These are phyloP conservation scores for Cercospora berteroae DNA, from an alignment of 2,329 filamentous ascomycete genomes.

Conservation along the genomic window DNA sequence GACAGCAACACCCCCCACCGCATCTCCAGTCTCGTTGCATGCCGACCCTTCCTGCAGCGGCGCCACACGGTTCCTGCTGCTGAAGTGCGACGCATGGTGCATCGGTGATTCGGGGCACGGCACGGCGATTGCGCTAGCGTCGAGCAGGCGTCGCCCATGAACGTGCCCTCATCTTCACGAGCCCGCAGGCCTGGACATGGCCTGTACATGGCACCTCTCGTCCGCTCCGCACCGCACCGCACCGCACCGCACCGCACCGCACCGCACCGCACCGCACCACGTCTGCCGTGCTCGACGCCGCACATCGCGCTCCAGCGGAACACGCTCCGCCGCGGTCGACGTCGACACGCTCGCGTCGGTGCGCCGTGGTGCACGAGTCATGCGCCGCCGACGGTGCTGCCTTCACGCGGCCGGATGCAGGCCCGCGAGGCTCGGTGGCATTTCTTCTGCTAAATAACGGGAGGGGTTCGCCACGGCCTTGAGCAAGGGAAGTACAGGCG, in stretches of 20 bases:
- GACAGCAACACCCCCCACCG: neutral
- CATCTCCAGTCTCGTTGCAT: neutral
- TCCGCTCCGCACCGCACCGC: neutral
- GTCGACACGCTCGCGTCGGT: neutral
- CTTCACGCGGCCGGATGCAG: too few species aligned
- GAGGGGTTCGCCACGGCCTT: neutral
- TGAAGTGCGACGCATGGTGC: neutral
- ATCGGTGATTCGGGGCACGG: neutral
- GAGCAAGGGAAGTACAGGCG: neutral
- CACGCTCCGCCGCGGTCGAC: neutral
- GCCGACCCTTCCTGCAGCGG: neutral
- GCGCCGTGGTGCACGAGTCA: neutral
- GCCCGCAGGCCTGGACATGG: neutral
- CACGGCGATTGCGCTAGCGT: neutral
- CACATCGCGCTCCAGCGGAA: neutral
- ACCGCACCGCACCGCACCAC: neutral
- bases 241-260: neutral
- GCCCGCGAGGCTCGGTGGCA: neutral
- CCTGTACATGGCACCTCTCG: neutral
- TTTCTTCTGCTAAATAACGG: neutral
- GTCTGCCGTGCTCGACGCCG: neutral
- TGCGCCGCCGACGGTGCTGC: neutral
- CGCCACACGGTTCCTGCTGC: neutral
- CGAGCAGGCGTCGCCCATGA: neutral
- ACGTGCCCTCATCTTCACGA: neutral